Percentiles rank a stretch among this genome's conserved stretches.
phyloP scores from a whole-genome alignment of 495 filamentous ascomycete genomes.

The Penicillium nucicola region DNA sequence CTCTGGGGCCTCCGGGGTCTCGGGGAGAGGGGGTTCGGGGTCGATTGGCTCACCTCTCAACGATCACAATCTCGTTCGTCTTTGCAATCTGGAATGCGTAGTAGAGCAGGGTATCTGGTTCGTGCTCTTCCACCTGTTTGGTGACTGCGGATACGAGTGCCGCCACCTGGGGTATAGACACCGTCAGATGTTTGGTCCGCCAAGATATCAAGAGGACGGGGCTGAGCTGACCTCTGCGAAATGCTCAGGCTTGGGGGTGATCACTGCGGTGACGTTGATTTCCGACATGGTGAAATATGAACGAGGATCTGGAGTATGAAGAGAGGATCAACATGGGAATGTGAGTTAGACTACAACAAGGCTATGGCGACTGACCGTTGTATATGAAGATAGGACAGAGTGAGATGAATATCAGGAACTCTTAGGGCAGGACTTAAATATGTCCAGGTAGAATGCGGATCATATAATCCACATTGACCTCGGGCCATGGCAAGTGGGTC shows the following conservation, averaged over 20 bases:
- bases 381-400: too few relatives aligned
- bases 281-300: constrained; percentile 18
- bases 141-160: constrained; percentile 21
- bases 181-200: background rate
- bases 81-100: constrained; percentile 24
- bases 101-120: constrained; percentile 34
- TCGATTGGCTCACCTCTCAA: constrained; percentile 25
- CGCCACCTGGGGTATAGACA: constrained; percentile 16
- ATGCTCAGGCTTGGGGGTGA: constrained; percentile 32
- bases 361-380: too few relatives aligned
- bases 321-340: too few relatives aligned
- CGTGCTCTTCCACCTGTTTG: constrained; percentile 27
- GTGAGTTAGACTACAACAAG: background rate
- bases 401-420: background rate
- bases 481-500: constrained; percentile 8
- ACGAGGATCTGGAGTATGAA: background rate
- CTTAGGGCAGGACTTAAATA: background rate
- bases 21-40: background rate
- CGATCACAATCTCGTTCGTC: constrained; percentile 30
- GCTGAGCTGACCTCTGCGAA: constrained; percentile 24
- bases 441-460: background rate
- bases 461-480: constrained; percentile 11
- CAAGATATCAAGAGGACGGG: background rate
- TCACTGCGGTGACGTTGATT: constrained; percentile 28
- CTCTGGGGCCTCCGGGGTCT: background rate